Base-by-base conservation (phyloP, 1,139 yeast genomes). In the Hyphopichia burtonii region DNA sequence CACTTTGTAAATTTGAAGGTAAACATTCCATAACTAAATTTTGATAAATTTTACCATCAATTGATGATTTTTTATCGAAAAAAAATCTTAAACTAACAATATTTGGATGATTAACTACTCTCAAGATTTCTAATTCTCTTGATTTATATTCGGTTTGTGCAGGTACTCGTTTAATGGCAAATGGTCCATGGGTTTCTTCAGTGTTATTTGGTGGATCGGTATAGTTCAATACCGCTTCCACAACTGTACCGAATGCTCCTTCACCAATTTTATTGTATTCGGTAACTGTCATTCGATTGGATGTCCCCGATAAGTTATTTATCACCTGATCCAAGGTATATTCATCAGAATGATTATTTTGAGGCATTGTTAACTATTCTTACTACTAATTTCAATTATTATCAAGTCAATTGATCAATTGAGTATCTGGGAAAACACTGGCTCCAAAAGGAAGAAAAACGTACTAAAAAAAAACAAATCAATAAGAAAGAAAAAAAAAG, bases 111-210 rank as follows among this genome's bases (percentile, higher is more conserved):
- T 80, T 77, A 5, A 89, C 86, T 36, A 82, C 76, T 54, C 90
- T 71, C 53, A 86, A 70, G 35, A 86, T 82, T 59, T 84, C 91
- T 55, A 86, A 68, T 61, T 86, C 95, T 61, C 95, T 72, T 41
- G 86, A 79, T 62, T 86, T 86, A 62, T 85, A 86, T 60, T 86
- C 94, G 0, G 93, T 86, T 56, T 86, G 93, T 2, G 93, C 93
- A 18, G 91, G 91, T 1, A 85, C 93, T 53, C 88, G 74, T 55
- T 86, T 86, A 45, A 86, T 85, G 22, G 93, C 94, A 66, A 78
- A 86, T 0, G 94, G 94, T 0, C 94, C 94, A 34, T 81, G 65
- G 86, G 87, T 82, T 23, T 66, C 65, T 37, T 38, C 50, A 41
- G 22, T 44, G 27, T 30, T 49, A n/a, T 65, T 63, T 31, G 60